Percentiles rank a stretch among this genome's conserved stretches.
These are phyloP conservation scores for Globisporangium parvum DNA, from an alignment of 352 stramenopile species.

Conservation along the genomic window DNA sequence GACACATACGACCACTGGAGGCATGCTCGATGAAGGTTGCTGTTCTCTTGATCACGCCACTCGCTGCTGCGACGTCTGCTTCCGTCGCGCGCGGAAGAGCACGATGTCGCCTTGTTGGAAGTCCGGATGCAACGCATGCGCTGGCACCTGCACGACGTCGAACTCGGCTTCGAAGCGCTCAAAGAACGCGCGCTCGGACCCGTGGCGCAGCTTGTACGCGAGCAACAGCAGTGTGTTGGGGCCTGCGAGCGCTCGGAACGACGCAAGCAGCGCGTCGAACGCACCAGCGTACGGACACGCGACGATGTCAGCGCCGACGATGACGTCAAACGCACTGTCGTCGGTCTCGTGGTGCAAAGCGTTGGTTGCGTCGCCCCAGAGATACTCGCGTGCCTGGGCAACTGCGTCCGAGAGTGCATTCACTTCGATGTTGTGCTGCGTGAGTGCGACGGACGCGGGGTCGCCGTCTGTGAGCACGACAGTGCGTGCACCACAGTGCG, in stretches of 20 bases:
- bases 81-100: conserved; percentile 46
- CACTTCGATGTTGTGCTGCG: conserved; percentile 44
- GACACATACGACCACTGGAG: too few relatives aligned
- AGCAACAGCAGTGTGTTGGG: conserved; percentile 48
- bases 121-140: conserved; percentile 49
- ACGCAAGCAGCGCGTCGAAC: conserved; percentile 55
- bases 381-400: conserved; percentile 38
- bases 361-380: conserved; percentile 52
- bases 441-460: conserved; percentile 53
- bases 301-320: conserved; percentile 78
- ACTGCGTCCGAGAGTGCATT: conserved; percentile 18
- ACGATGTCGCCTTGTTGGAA: conserved; percentile 65
- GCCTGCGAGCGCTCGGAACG: conserved; percentile 36
- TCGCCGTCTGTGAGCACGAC: conserved; percentile 76
- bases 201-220: conserved; percentile 72
- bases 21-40: too few relatives aligned
- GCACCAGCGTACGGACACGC: conserved; percentile 71
- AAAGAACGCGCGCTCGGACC: conserved; percentile 65
- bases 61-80: conserved; percentile 1
- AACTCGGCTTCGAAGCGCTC: conserved; percentile 42
- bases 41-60: too few relatives aligned
- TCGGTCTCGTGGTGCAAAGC: conserved; percentile 14
- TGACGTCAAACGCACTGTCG: conserved; percentile 56
- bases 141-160: conserved; percentile 28
- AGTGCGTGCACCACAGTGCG: conserved; percentile 30